Base-by-base conservation (phyloP, 2,329 filamentous ascomycete species). In the Ramularia collo-cygni region DNA sequence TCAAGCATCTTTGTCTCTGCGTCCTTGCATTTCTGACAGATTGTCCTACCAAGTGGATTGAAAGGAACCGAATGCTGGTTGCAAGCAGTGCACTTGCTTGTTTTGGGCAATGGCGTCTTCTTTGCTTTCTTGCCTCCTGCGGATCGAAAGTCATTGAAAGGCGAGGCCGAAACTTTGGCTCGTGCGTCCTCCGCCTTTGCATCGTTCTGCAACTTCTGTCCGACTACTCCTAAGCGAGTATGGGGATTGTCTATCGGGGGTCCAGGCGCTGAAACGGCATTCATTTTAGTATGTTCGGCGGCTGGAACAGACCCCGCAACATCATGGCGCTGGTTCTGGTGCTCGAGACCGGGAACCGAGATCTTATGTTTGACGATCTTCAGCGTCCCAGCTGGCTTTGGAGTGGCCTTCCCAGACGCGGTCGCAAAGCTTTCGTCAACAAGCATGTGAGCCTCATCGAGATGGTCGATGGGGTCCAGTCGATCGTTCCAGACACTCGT, bases 371-470 rank as follows among this genome's bases (percentile, higher is more conserved):
- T 36, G n/a, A 17, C 21, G 10, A 15, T 14, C n/a, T 39, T 28
- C 14, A 38, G 28, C n/a, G 26, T 35, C 6, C 13, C 34, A 10
- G 31, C 32, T 29, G 35, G 10, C 31, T 39, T 43, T n/a, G 37
- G 41, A 15, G 31, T 10, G 16, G 29, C 29, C 4, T n/a, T n/a
- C 14, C 8, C n/a, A 16, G 17, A n/a, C 14, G 21, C 14, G 8
- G 43, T 16, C 8, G 38, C 30, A 32, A 48, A 52, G 30, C 44
- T 48, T 27, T 31, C 35, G 15, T 46, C 48, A 12, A 53, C 50
- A 8, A 53, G 35, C 18, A 43, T 35, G 13, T 48, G 43, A 7
- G 43, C 41, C 15, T 43, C 43, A 7, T 40, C 32, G 18, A 17
- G 17, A 10, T 35, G n/a, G n/a, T n/a, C 15, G 15, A 10, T 13